Evolutionary conservation across 2,329 filamentous ascomycete species (phyloP), one percentile per base, ranked within the genome.

Genomic region (Pseudocercospora eumusae): DNA sequence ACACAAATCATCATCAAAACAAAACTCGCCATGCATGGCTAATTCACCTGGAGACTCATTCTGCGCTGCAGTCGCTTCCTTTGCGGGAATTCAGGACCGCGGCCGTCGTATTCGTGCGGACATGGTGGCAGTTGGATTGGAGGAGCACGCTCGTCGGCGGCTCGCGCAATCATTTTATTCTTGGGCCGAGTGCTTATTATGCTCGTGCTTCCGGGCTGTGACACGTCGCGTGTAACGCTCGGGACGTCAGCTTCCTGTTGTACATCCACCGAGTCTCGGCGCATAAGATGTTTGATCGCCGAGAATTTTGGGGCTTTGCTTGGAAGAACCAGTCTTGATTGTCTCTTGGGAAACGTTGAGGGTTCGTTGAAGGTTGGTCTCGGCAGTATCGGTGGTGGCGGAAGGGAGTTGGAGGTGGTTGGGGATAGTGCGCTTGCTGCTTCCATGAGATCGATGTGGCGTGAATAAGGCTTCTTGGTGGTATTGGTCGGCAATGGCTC

Each of bases 111-210:
- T 40, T 66, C 64, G 52, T 68, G 64, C 10, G 72, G 73, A 60
- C 69, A 75, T 3, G 71, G 66, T 23, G 74, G 74, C 4, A 75
- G 63, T 6, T 66, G 61, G 31, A 75, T 61, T 3, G 68, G 57
- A 7, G 73, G 70, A 4, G 67, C 73, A 18, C 73, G 73, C 64
- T 75, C 73, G 56, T 69, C 72, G 2, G 70, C 73, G 25, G 68
- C 73, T 20, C 74, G 69, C 8, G 74, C 64, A 13, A 75, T 59
- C 66, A 75, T 66, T n/a, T n/a, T n/a, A n/a, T n/a, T n/a, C 64
- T 71, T 74, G 8, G 64, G 60, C 45, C 62, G 65, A 45, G 47
- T n/a, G n/a, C n/a, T n/a, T n/a, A n/a, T 54, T 23, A 65, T 36
- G 42, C 62, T 66, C 28, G 66, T 59, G 54, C 52, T 61, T 13